Evolutionary conservation across 2,329 filamentous ascomycete species (phyloP), one percentile per base, ranked within the genome.

Genomic region (Alternaria sp.): DNA sequence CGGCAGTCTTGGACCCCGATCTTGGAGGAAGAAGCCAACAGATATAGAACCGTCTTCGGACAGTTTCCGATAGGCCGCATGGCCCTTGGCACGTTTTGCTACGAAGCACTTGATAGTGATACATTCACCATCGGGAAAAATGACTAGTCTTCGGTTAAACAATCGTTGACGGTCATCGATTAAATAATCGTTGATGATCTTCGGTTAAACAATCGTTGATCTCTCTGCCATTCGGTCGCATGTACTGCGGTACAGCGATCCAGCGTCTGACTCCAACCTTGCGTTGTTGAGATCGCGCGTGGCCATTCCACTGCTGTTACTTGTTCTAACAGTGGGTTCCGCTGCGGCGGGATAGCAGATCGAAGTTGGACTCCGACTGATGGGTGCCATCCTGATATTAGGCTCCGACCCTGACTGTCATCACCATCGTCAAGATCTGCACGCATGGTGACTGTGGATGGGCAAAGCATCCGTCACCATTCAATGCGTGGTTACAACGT

Each of bases 21-120:
- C 49, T 59, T 25, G 60, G 64, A 65, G 72, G 59, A 73, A 77
- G 73, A 75, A 73, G 75, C 70, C 75, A 73, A 73, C 72, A 70
- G 74, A 73, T 59, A 72, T 75, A 60, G 67, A 69, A 62, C 50
- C 52, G 63, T 59, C 56, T 53, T 68, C 32, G 36, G 57, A 65
- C 46, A 34, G 44, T 60, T 68, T 68, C 69, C 45, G 73, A 75
- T 50, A 76, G 73, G 62, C 69, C 67, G 63, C 38, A 68, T 65
- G 66, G 70, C 65, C 72, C 74, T 46, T 75, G 74, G 74, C 73
- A 71, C 28, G 32, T 68, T 68, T 74, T 75, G 66, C 69, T 74
- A 49, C 54, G 48, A 73, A 66, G 72, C 66, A 77, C 67, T 60
- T 65, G 63, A 7, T 27, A 27, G 25, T 27, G 25, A 25, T 25